Base-by-base conservation (phyloP, 805 yeast genomes). In the Wickerhamomyces subpelliculosus region DNA sequence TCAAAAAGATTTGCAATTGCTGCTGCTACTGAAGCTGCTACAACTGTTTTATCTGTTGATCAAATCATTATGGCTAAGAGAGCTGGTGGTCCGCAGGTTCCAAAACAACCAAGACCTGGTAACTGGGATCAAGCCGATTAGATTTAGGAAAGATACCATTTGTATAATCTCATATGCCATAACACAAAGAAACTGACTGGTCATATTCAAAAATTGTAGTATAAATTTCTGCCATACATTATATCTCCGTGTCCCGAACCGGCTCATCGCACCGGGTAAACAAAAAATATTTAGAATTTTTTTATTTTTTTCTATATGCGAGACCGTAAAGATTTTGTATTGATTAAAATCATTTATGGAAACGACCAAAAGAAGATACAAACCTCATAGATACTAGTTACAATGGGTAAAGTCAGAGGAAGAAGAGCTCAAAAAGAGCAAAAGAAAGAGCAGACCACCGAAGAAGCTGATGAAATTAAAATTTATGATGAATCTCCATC, bases 11-110 rank as follows among this genome's bases (percentile, higher is more conserved):
- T 86, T 45, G 98, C 97, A 34, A 82, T 93, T 48, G 77, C 80
- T 51, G 81, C 93, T 46, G 97, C 98, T 14, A 88, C 96, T 4
- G 97, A 93, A 49, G 96, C 97, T 35, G 94, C 96, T 12, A 76
- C 73, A 45, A 93, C 97, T 5, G 82, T 89, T 37, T 71, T 89
- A 46, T 80, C 95, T 20, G 93, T 93, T 36, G 97, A 93, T 61
- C 97, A 90, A 72, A 90, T 90, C 54, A 93, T 90, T 58, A 93
- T 90, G 93, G 97, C 98, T 32, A 90, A 90, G 75, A 79, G 96
- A 60, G 97, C 97, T 2, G 98, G 98, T 48, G 98, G 98, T 18
- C 98, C 98, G 35, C 80, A 88, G 74, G 96, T 96, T 25, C 70
- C 74, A 47, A 67, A 72, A 52, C 94, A 84, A 57, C 82, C 81